A percentile compares a stretch with the other conserved stretches of the same genome.
Conservation (phyloP, 2,329 filamentous ascomycete species). For the Aotearoamyces nothofagi region DNA sequence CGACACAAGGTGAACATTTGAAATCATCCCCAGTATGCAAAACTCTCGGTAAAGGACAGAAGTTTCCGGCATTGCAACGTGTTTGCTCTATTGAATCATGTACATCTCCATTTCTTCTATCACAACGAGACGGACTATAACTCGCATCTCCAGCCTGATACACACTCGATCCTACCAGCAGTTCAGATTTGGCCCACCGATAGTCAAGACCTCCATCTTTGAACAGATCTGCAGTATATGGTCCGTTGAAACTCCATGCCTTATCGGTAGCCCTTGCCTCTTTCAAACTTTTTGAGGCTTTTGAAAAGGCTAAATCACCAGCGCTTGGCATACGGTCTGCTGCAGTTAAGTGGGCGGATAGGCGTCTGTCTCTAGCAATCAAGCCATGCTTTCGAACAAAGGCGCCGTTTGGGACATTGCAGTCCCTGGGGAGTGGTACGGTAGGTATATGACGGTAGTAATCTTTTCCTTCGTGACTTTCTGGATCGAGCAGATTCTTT, state of each 20-base stretch:
- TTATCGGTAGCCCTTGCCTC: background rate
- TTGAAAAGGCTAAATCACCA: conserved; percentile 11
- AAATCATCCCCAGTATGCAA: too few relatives aligned
- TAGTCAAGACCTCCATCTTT: conserved; percentile 30
- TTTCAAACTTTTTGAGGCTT: background rate
- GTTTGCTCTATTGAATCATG: too few relatives aligned
- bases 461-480: conserved; percentile 15
- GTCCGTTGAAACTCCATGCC: conserved; percentile 16
- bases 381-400: conserved; percentile 28
- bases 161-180: too few relatives aligned
- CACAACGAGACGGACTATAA: too few relatives aligned
- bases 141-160: too few relatives aligned
- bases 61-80: too few relatives aligned
- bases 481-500: background rate
- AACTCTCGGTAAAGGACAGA: too few relatives aligned
- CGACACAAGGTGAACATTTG: too few relatives aligned
- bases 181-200: too few relatives aligned
- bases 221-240: conserved; percentile 29
- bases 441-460: conserved; percentile 1
- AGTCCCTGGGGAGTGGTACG: conserved; percentile 21
- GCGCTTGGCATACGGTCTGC: conserved; percentile 25
- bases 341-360: conserved; percentile 19
- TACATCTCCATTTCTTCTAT: too few relatives aligned
- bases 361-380: conserved; percentile 12
- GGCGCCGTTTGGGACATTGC: conserved; percentile 26